These are phyloP conservation scores for Tetrapyrgos nigripes DNA, from an alignment of 1,284 basidiomycete genomes.

Conservation along the genomic window DNA sequence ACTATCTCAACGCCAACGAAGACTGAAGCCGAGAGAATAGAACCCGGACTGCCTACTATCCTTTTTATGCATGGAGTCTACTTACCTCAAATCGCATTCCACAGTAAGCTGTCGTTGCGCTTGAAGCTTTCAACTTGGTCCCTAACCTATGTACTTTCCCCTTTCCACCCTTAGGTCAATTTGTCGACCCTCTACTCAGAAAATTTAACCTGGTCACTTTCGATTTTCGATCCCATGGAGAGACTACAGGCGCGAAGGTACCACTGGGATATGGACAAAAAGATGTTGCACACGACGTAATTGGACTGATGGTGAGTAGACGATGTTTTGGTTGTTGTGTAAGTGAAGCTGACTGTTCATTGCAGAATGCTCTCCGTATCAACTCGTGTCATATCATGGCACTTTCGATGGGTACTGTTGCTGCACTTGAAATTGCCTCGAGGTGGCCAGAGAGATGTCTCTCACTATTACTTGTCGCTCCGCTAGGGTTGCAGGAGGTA, in stretches of 20 bases:
- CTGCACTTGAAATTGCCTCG: constrained; percentile 16
- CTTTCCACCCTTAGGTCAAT: constrained; percentile 14
- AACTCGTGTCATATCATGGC: constrained; percentile 17
- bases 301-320: constrained; percentile 18
- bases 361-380: constrained; percentile 17
- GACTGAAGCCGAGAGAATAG: constrained; percentile 33
- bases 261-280: constrained; percentile 13
- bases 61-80: constrained; percentile 44
- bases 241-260: constrained; percentile 13
- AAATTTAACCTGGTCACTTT: constrained; percentile 23
- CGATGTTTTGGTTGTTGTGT: neutral
- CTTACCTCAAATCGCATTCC: constrained; percentile 37
- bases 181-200: constrained; percentile 18
- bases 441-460: constrained; percentile 9
- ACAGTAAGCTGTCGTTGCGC: constrained; percentile 32
- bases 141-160: neutral
- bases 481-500: constrained; percentile 16
- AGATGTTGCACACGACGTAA: constrained; percentile 17
- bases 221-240: constrained; percentile 18
- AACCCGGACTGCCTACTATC: constrained; percentile 37
- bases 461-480: constrained; percentile 17
- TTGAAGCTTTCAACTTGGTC: neutral
- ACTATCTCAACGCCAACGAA: constrained; percentile 43
- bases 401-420: constrained; percentile 15
- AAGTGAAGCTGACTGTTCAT: neutral